These are phyloP conservation scores for Didymella arachidicola DNA, from an alignment of 2,329 filamentous ascomycete species.

Conservation along the genomic window DNA sequence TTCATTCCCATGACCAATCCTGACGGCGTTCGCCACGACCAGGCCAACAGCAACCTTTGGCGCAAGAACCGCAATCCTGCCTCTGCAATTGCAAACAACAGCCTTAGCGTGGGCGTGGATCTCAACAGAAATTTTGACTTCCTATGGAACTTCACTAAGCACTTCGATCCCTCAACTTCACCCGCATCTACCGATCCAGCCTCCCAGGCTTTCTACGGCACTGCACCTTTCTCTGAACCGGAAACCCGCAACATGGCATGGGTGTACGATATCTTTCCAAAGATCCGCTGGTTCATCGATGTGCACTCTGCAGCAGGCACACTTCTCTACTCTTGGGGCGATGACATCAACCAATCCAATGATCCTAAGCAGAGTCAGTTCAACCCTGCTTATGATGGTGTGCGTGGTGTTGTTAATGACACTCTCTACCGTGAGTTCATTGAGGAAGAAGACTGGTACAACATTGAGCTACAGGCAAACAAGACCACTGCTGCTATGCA, in stretches of 20 bases:
- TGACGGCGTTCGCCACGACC: slow-evolving; percentile 43
- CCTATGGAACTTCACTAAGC: slow-evolving; percentile 62
- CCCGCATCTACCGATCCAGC: slow-evolving; percentile 54
- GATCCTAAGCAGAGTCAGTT: slow-evolving; percentile 60
- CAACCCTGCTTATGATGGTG: slow-evolving; percentile 61
- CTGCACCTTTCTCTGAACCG: slow-evolving; percentile 62
- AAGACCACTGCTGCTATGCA: slow-evolving; percentile 47
- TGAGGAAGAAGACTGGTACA: slow-evolving; percentile 43
- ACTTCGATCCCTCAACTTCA: slow-evolving; percentile 52
- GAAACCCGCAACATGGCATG: slow-evolving; percentile 64
- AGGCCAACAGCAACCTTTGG: slow-evolving; percentile 43
- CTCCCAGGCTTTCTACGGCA: slow-evolving; percentile 62
- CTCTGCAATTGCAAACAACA: slow-evolving; percentile 23
- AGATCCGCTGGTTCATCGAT: slow-evolving; percentile 65
- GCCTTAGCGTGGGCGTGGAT: slow-evolving; percentile 38
- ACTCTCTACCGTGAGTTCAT: slow-evolving; percentile 61
- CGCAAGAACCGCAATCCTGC: slow-evolving; percentile 53
- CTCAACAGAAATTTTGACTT: slow-evolving; percentile 58
- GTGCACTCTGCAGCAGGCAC: slow-evolving; percentile 64
- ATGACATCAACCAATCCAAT: slow-evolving; percentile 60
- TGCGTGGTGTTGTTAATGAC: slow-evolving; percentile 58
- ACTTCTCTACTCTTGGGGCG: slow-evolving; percentile 66
- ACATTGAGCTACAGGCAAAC: slow-evolving; percentile 44
- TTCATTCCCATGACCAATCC: slow-evolving; percentile 52
- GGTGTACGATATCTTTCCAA: slow-evolving; percentile 59